Evolutionary conservation across 805 yeast genomes (phyloP), one percentile per base, ranked within the genome.

Genomic region (Lachancea mirantina): DNA sequence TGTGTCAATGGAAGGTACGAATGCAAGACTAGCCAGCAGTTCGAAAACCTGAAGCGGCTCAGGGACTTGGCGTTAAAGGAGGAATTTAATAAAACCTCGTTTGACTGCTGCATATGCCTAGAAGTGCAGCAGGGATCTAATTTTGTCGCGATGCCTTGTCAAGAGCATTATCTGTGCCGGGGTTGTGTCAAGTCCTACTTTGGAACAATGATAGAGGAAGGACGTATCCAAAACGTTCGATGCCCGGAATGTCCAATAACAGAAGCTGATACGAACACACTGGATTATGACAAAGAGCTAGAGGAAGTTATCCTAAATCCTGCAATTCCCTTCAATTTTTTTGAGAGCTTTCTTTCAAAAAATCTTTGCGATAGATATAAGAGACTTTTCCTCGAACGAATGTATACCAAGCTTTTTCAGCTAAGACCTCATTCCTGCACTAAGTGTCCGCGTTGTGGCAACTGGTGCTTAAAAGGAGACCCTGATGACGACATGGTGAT

Each of bases 51-150:
- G n/a, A 43, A 34, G 6, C 38, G 45, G 2, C 52, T 52, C 35
- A 52, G 62, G 35, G 21, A 40, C 9, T n/a, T 36, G 4, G 48
- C 47, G 3, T 43, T 51, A 13, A 25, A 37, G 9, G 32, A 45
- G 1, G 52, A 55, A 8, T 69, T 68, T 40, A 39, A 59, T 5
- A 34, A 38, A 8, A 42, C 46, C 8, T 65, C 75, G 5, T 72
- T 66, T 39, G 43, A 55, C 3, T 77, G 83, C 49, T 70, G 68
- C n/a, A 74, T 77, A 1, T 77, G 84, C 46, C 70, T 72, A 40
- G 65, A 59, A 14, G 64, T 60, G 19, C 56, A 54, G 30, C 70
- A 68, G 36, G 83, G 83, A 1, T 33, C 23, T 0, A 36, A 46
- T 4, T 67, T 72, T 42, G 39, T 54, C 2, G 30, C 43, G 20